Conservation (phyloP, 345 rosid species). For the Capsella bursapastoris region DNA sequence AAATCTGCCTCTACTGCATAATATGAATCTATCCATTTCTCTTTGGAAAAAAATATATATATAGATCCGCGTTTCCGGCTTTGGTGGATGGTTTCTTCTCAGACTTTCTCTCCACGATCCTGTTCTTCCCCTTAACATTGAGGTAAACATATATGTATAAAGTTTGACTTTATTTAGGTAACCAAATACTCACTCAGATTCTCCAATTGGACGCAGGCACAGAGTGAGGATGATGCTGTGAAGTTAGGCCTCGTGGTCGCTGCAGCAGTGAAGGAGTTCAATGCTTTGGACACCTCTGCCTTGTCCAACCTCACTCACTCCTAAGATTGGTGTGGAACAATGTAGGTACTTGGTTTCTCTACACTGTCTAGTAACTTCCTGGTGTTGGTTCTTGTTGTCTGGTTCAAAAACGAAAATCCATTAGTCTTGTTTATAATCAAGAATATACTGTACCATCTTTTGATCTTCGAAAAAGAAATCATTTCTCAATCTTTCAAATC, state of each 20-base stretch:
- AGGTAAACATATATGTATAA: conserved; percentile 54
- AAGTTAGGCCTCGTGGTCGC: conserved; percentile 77
- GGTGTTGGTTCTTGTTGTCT: neutral
- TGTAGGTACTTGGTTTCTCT: neutral
- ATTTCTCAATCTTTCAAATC: neutral
- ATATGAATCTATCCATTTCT: conserved; percentile 20
- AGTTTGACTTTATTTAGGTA: neutral
- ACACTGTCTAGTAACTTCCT: neutral
- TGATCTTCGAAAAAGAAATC: neutral
- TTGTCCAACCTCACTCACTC: conserved; percentile 66
- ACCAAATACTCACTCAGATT: conserved; percentile 13
- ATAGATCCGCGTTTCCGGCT: conserved; percentile 89
- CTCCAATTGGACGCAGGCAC: conserved; percentile 53
- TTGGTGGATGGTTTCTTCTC: conserved; percentile 98
- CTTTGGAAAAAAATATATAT: neutral
- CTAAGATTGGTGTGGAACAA: conserved; percentile 23
- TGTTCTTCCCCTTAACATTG: conserved; percentile 97
- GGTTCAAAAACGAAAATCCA: neutral
- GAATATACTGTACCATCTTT: neutral
- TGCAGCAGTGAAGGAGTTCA: conserved; percentile 67
- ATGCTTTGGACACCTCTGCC: conserved; percentile 80
- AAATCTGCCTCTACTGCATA: neutral
- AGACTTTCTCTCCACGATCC: conserved; percentile 98
- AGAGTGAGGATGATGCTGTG: conserved; percentile 73
- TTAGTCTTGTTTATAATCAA: conserved; percentile 3